Evolutionary conservation across 306 rosid species (phyloP), one percentile per base, ranked within the genome.

Genomic region (Prinsepia uniflora): DNA sequence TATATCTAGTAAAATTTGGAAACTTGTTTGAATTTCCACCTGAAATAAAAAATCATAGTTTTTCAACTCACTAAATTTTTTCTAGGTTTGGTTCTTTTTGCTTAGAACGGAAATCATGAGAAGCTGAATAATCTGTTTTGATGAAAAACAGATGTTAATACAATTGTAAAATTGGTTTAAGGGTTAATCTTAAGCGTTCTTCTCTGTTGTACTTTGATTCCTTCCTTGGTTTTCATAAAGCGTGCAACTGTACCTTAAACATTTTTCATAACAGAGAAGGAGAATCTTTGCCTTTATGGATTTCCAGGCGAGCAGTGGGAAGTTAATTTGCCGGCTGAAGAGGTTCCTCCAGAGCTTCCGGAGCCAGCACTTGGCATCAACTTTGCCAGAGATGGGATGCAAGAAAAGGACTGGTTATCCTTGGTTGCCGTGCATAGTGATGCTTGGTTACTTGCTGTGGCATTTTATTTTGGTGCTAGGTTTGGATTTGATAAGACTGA

Each of bases 261-360:
- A 55, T 60, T 47, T 67, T 65, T 72, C 53, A 64, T 74, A 10
- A 36, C 85, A 89, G 96, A 78, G 73, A 89, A 89, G 82, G 85
- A 89, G 65, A 86, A 89, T 48, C 92, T 89, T 67, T 86, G 92
- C 81, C 96, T 89, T 19, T 89, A 86, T 83, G 96, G 96, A 72
- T 85, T 75, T 79, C 96, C 96, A n/a, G 72, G 71, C 47, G 88
- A 83, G 77, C 84, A 75, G 46, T 89, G 96, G 96, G 84, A 85
- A 83, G 96, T 89, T 62, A 76, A 79, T 78, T 81, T 84, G 17
- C 96, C 96, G 6, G 87, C 87, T 3, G 87, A 84, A 70, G 90
- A 84, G 79, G 90, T 89, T 60, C 96, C 92, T 73, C 80, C 96
- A 6, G 96, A 86, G 77, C 85, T 86, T 72, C 96, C 96, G 0